Evolutionary conservation across 208 protist species (phyloP), one percentile per base, ranked within the genome.

Genomic region (Leishmania tarentolae): DNA sequence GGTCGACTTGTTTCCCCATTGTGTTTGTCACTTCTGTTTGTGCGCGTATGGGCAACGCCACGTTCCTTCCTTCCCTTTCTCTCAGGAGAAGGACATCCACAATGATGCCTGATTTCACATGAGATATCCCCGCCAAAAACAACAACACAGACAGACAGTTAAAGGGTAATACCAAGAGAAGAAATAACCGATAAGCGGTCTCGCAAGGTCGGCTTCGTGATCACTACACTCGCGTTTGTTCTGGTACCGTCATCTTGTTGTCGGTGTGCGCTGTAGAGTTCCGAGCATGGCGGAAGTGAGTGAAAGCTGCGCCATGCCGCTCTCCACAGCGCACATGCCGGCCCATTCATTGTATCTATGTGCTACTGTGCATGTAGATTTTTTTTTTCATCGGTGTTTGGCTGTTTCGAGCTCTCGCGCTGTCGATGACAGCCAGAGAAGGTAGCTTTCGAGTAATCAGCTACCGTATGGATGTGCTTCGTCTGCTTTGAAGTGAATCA

Each of bases 271-370:
- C 21, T 50, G 40, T 47, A 8, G 17, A 44, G 17, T 28, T 17
- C 15, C 52, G 8, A 47, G 24, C 37, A 50, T 19, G 17, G 24
- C 21, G 68, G 9, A 42, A 19, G 7, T 42, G 37, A 13, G 21
- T 13, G 44, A n/a, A 35, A 72, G 28, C 35, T 21, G 37, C 35
- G 68, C 7, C 44, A 72, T 3, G 11, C 21, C 52, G 42, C 40
- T 4, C 21, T 3, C 19, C 42, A 35, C 21, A 47, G 28, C n/a
- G 68, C 19, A 37, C 68, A 31, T n/a, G 17, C 11, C 40, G 8
- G 40, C n/a, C 19, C 66, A 71, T 6, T 40, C 21, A 78, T 37
- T 87, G 24, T 76, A 42, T 63, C 31, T 78, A 65, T 68, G 56
- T 81, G 24, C 79, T 0, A 66, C 47, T 57, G 47, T 56, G 47